Evolutionary conservation across 2,329 filamentous ascomycete species (phyloP), one percentile per base, ranked within the genome.

Genomic region (Pseudogymnoascus sp.): DNA sequence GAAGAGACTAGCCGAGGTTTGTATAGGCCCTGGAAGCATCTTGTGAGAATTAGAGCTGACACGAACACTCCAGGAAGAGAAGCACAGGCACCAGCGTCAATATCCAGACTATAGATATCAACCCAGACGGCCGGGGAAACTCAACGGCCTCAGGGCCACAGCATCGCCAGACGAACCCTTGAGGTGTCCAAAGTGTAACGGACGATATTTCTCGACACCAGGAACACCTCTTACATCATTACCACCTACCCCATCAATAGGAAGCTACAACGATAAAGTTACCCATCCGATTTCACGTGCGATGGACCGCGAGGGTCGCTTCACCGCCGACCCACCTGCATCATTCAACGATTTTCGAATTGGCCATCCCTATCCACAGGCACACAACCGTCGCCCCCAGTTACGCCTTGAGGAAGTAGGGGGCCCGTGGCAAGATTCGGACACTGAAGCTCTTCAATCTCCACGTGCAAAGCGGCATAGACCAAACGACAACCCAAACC

Each of bases 21-120:
- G 70, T 55, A 15, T 21, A 55, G 7, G 29, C 3, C 8, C 48
- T 13, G 5, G 48, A 55, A 33, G 9, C 9, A 9, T 55, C 48
- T 21, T 55, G 15, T 17, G 48, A 17, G n/a, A 55, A 55, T 21
- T 55, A 33, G 27, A 55, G 9, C 29, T 55, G 29, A 55, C 48
- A 21, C 12, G n/a, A 17, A 55, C 48, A 17, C 48, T 55, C 42
- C 68, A 88, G 85, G 84, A 96, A 76, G 94, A 97, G 74, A 97
- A 97, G 79, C 80, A 86, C 65, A 88, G 90, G 15, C 94, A 99
- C 74, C 88, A 91, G 71, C 86, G 87, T 66, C 90, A 92, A 76
- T 96, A 97, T 73, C 94, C 94, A 2, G 89, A 91, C 67, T 99
- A 99, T 76, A 87, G 92, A 66, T 99, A 97, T 73, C 91, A 96